Evolutionary conservation across 768 basidiomycete species (phyloP), one percentile per base, ranked within the genome.

Genomic region (Boletus huronensis): DNA sequence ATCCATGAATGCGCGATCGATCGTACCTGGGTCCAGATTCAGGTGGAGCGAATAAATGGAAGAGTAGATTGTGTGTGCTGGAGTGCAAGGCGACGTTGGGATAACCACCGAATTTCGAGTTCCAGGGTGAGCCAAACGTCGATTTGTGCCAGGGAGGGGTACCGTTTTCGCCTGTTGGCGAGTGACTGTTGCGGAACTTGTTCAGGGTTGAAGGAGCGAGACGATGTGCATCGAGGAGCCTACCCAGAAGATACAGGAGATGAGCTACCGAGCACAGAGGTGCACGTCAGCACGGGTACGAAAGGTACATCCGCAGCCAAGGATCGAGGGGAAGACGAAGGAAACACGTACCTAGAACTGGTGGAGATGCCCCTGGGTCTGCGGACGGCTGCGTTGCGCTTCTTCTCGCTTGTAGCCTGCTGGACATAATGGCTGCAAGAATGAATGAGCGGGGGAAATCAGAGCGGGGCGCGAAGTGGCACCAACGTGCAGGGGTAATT

Each of bases 401-500:
- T 90, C 77, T 88, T 88, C 74, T 92, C 89, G 69, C 81, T 87
- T 6, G 90, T 92, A 19, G 86, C 87, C 71, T 91, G 89, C 65
- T 92, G 90, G 26, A 91, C 86, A 66, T 74, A 84, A 66, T 92
- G 87, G 55, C 88, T 90, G 65, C 58, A 53, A 42, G 32, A 46
- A 48, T 43, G 42, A 48, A 63, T 58, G 57, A 58, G 52, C 52
- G 63, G 54, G 58, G 60, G 61, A 58, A 53, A 51, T 26, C 8
- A 48, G 50, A 53, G 46, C 49, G 44, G 55, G 55, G 60, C 54
- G 59, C 52, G 39, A 55, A 61, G 50, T 28, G 53, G 59, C 17
- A 82, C 88, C 62, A 64, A 93, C 91, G 92, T 93, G 90, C 92
- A 95, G 42, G 90, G 86, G 65, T 89, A 91, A 65, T 89, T 91